Conservation (phyloP, 2,329 filamentous ascomycete genomes). For the Fusarium compactum region DNA sequence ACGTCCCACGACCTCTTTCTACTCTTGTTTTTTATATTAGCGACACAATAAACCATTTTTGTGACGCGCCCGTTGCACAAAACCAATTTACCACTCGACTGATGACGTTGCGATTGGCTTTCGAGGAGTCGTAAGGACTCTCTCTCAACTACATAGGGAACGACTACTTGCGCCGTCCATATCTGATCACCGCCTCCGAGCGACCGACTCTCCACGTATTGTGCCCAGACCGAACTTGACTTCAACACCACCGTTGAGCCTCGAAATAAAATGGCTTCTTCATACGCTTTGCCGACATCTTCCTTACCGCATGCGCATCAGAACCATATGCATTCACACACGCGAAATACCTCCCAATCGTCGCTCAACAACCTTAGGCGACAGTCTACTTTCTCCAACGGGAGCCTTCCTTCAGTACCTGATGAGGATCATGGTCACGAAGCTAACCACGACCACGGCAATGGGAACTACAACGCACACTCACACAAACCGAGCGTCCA, state of each 20-base stretch:
- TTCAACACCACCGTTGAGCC: constrained; percentile 6
- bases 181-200: constrained; percentile 30
- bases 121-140: constrained; percentile 35
- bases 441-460: constrained; percentile 42
- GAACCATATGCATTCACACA: constrained; percentile 56
- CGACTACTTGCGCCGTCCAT: constrained; percentile 36
- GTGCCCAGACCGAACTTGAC: constrained; percentile 8
- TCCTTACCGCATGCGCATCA: constrained; percentile 62
- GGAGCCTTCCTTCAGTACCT: constrained; percentile 48
- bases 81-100: constrained; percentile 26
- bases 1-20: constrained; percentile 39
- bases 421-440: constrained; percentile 51
- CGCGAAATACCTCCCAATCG: constrained; percentile 55
- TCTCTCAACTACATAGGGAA: constrained; percentile 25
- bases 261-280: constrained; percentile 59
- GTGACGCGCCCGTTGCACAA: constrained; percentile 20
- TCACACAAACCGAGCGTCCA: constrained; percentile 45
- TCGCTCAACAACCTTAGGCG: constrained; percentile 56
- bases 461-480: constrained; percentile 43
- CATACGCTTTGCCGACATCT: constrained; percentile 66
- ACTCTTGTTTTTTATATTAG: constrained; percentile 11
- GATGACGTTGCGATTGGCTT: constrained; percentile 47
- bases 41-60: constrained; percentile 19
- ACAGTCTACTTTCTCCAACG: constrained; percentile 51
- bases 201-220: constrained; percentile 3